These are phyloP conservation scores for Coprinopsis marcescibilis DNA, from an alignment of 768 basidiomycete species.

Conservation along the genomic window DNA sequence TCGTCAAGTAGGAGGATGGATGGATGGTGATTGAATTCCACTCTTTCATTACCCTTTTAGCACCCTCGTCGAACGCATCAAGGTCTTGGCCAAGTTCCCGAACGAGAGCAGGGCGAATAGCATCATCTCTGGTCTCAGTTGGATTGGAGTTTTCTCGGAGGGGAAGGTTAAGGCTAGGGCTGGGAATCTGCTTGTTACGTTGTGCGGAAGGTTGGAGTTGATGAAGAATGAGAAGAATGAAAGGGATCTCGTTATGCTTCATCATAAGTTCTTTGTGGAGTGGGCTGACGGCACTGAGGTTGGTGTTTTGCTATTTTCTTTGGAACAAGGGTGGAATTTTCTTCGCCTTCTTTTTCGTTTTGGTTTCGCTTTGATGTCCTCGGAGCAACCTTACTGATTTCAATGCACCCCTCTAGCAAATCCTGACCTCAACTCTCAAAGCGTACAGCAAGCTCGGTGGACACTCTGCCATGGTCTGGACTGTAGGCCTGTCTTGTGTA, in stretches of 20 bases:
- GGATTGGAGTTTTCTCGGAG: constrained; percentile 88
- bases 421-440: constrained; percentile 86
- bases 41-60: too few relatives aligned
- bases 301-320: too few relatives aligned
- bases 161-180: constrained; percentile 57
- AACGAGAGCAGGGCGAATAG: constrained; percentile 61
- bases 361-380: constrained; percentile 14
- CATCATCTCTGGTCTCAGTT: constrained; percentile 84
- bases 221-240: constrained; percentile 91
- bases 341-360: too few relatives aligned
- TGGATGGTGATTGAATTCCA: too few relatives aligned
- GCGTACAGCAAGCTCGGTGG: constrained; percentile 67
- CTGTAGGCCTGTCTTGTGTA: constrained; percentile 91
- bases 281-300: constrained; percentile 87
- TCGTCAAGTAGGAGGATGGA: too few relatives aligned
- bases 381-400: constrained; percentile 1
- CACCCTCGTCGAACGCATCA: constrained; percentile 67
- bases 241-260: constrained; percentile 94
- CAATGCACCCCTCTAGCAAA: constrained; percentile 40
- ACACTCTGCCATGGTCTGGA: constrained; percentile 85
- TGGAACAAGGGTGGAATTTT: too few relatives aligned
- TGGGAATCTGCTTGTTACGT: constrained; percentile 84
- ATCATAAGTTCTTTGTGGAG: constrained; percentile 95
- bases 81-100: constrained; percentile 68
- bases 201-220: constrained; percentile 82